These are phyloP conservation scores for Phytophthora kernoviae DNA, from an alignment of 352 stramenopile species.

Conservation along the genomic window DNA sequence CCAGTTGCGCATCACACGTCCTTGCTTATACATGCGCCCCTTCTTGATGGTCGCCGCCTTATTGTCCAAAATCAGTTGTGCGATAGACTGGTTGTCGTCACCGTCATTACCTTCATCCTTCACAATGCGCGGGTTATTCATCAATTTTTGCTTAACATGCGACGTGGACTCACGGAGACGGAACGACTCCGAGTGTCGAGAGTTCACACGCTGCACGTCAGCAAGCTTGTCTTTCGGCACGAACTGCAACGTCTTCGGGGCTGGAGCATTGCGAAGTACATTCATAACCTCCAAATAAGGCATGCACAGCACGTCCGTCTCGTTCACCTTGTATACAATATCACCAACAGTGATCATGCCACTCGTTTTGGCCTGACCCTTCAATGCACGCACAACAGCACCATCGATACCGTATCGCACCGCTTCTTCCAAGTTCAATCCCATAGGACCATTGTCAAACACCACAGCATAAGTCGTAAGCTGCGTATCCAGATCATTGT, in stretches of 20 bases:
- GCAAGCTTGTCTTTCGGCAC: slow-evolving; percentile 86
- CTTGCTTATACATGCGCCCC: slow-evolving; percentile 88
- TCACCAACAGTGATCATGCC: slow-evolving; percentile 85
- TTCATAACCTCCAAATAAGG: slow-evolving; percentile 87
- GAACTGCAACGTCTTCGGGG: slow-evolving; percentile 83
- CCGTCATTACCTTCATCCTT: slow-evolving; percentile 75
- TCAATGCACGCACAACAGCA: slow-evolving; percentile 78
- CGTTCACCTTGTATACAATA: slow-evolving; percentile 90
- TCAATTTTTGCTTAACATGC: slow-evolving; percentile 69
- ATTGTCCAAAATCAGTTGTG: slow-evolving; percentile 85
- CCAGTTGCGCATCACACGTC: slow-evolving; percentile 82
- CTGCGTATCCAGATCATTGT: slow-evolving; percentile 72
- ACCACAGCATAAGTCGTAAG: slow-evolving; percentile 86
- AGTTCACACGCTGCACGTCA: slow-evolving; percentile 85
- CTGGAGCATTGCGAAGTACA: slow-evolving; percentile 64
- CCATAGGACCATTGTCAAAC: slow-evolving; percentile 86
- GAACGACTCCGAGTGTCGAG: slow-evolving; percentile 80
- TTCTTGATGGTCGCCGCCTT: slow-evolving; percentile 89
- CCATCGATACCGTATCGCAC: slow-evolving; percentile 84
- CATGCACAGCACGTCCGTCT: slow-evolving; percentile 83
- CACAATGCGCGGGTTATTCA: slow-evolving; percentile 72
- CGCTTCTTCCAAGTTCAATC: slow-evolving; percentile 84
- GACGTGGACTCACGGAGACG: slow-evolving; percentile 64
- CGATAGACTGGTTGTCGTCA: slow-evolving; percentile 83
- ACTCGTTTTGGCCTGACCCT: slow-evolving; percentile 83